Evolutionary conservation across 2,329 filamentous ascomycete species (phyloP).

Genomic region (Onygenales sp.): DNA sequence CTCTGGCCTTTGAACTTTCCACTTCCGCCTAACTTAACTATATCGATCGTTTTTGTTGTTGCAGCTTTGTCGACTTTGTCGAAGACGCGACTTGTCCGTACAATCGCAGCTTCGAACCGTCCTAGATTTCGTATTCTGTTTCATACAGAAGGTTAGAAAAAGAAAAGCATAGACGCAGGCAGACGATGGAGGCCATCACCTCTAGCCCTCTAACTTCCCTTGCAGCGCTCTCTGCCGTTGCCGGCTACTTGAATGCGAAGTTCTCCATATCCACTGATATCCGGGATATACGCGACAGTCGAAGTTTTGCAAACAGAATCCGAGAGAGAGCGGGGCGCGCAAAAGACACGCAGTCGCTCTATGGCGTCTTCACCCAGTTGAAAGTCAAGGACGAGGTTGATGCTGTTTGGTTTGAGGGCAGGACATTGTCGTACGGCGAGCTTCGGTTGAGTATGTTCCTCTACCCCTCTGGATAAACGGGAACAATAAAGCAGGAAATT

Average conservation of each 20-base stretch:
- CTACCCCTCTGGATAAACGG: neutral
- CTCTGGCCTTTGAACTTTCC: neutral
- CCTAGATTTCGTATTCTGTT: neutral
- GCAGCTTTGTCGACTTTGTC: too few relatives aligned
- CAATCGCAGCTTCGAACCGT: too few relatives aligned
- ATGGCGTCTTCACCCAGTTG: constrained; percentile 33
- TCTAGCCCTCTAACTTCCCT: neutral
- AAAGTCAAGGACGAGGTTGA: constrained; percentile 29
- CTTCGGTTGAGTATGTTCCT: constrained; percentile 31
- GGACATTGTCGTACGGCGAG: constrained; percentile 38
- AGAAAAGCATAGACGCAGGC: neutral
- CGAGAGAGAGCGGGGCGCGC: constrained; percentile 26
- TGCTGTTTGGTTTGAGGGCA: constrained; percentile 41
- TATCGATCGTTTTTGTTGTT: too few relatives aligned
- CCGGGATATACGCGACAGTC: constrained; percentile 23
- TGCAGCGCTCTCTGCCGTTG: neutral
- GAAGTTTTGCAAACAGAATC: constrained; percentile 25
- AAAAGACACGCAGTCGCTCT: constrained; percentile 32
- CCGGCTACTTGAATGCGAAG: constrained; percentile 33
- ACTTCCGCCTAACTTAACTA: too few relatives aligned
- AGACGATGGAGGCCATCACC: neutral
- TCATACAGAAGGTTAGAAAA: neutral
- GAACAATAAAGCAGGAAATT: neutral
- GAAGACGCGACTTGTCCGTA: too few relatives aligned
- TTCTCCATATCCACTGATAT: constrained; percentile 33